Evolutionary conservation across 805 yeast species (phyloP), one percentile per base, ranked within the genome.

Genomic region (Schwanniomyces vanrijiae): DNA sequence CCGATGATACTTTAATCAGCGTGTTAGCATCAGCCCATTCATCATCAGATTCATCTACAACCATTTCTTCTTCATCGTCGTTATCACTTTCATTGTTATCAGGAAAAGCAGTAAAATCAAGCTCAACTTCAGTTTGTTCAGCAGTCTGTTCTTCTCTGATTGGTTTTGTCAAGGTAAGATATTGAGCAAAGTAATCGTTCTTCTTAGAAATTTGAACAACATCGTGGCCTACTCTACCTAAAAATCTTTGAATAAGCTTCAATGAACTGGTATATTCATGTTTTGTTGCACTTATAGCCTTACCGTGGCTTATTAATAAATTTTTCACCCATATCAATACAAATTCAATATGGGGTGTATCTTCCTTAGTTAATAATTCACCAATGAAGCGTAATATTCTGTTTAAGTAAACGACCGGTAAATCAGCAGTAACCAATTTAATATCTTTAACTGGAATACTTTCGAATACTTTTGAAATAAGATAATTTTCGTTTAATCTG

Each of bases 261-360:
- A 89, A 62, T 0, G 86, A 75, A 47, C 83, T 79, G 2, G 82
- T 73, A 56, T 85, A 88, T 44, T 81, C 77, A 50, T 78, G 82
- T 58, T 81, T 83, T 57, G 86, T 78, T 10, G 65, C 64, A 35
- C 80, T 76, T 44, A 94, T 86, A 64, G 80, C 85, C 52, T 77
- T 77, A 10, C 99, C 98, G 61, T 92, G 97, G 16, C 76, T 65
- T 1, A 85, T 75, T 14, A 94, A 65, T 4, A 90, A 56, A 13
- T 78, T 71, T 54, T 84, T 82, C 28, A 92, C 76, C 98, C 99
- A 94, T 9, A 86, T 55, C 52, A 94, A 64, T 56, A 84, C 83
- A 69, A 84, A 90, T 68, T 94, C 97, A 20, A 92, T 62, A 66
- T 94, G 98, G 28, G 81, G 90, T 5, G 90, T 82, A 3, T 84